Conservation (phyloP, 306 rosid species). For the Cucurbita argyrosperma region DNA sequence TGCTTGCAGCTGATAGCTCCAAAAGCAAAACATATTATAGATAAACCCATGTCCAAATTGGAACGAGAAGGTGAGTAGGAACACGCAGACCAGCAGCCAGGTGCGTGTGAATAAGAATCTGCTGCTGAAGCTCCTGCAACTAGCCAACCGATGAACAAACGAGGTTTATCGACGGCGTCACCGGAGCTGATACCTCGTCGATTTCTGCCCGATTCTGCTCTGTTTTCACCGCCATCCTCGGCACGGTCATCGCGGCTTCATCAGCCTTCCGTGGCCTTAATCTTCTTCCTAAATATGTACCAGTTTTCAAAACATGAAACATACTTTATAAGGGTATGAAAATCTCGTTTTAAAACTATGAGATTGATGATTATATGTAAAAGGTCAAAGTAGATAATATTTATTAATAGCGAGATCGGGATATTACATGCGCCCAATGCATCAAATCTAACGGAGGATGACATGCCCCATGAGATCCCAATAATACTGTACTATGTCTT, state of each 20-base stretch:
- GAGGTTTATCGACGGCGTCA: slow-evolving; percentile 1
- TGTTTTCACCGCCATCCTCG: slow-evolving; percentile 14
- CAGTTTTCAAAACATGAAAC: background rate
- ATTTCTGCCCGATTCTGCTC: slow-evolving; percentile 7
- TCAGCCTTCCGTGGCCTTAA: slow-evolving; percentile 25
- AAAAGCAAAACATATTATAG: background rate
- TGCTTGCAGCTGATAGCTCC: background rate
- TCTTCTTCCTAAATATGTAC: background rate
- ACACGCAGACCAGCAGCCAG: slow-evolving; percentile 30
- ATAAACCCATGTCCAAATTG: slow-evolving; percentile 7
- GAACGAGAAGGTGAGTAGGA: slow-evolving; percentile 38
- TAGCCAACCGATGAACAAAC: slow-evolving; percentile 19
- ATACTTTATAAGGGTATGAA: too few relatives aligned
- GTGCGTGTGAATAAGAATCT: slow-evolving; percentile 42
- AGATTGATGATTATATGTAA: too few relatives aligned
- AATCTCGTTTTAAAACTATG: too few relatives aligned
- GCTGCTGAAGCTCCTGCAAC: slow-evolving; percentile 47
- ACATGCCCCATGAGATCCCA: too few relatives aligned
- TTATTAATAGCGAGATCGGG: too few relatives aligned
- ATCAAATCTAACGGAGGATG: too few relatives aligned
- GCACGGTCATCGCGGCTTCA: slow-evolving; percentile 12
- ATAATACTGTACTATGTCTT: too few relatives aligned
- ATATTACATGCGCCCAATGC: too few relatives aligned
- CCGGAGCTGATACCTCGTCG: slow-evolving; percentile 13
- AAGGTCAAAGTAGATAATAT: too few relatives aligned